Evolutionary conservation across 441 rosid species (phyloP).

Genomic region (Metrosideros polymorpha): DNA sequence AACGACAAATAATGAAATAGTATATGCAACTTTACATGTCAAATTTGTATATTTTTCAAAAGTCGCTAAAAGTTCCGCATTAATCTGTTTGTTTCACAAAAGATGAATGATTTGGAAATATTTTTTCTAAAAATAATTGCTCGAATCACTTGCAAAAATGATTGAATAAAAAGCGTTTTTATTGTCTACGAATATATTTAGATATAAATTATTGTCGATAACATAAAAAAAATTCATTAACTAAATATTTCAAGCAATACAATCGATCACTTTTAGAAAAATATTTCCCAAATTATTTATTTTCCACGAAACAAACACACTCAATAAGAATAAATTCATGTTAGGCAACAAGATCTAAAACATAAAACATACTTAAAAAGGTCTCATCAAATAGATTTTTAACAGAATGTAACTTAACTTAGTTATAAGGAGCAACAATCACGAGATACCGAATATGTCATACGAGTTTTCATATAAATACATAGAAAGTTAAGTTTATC

Average conservation of each 20-base stretch:
- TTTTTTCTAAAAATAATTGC: background rate
- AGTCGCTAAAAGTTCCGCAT: background rate
- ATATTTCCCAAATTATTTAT: background rate
- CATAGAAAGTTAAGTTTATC: background rate
- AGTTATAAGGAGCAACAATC: background rate
- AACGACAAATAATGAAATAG: background rate
- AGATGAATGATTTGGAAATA: background rate
- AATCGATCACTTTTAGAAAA: background rate
- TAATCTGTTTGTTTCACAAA: background rate
- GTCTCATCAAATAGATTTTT: background rate
- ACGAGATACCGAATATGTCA: fast-evolving
- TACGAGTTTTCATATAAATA: background rate
- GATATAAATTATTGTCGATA: too few species aligned
- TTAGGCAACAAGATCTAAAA: background rate
- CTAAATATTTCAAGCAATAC: background rate
- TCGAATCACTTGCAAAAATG: too few species aligned
- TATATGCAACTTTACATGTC: background rate
- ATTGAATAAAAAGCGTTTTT: too few species aligned
- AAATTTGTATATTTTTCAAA: background rate
- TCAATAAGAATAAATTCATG: background rate
- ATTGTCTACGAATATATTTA: too few species aligned
- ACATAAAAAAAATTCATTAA: background rate
- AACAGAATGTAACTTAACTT: background rate
- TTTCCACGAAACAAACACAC: background rate
- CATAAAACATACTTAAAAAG: background rate